phyloP scores from a whole-genome alignment of 805 yeast species.

The Teunomyces funiuensis region DNA sequence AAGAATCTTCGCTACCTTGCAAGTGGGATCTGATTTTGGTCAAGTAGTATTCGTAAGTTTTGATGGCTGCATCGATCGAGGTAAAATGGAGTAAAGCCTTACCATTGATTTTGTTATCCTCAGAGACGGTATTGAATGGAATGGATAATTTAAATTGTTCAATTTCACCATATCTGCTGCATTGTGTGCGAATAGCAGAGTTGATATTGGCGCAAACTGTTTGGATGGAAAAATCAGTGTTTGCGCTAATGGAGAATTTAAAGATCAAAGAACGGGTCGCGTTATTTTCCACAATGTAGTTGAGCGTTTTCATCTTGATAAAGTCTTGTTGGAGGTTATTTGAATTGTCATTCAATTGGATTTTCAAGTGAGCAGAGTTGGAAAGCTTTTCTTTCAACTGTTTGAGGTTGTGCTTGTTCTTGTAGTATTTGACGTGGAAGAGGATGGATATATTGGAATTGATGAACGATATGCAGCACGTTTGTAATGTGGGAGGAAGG shows the following conservation, averaged over 20 bases:
- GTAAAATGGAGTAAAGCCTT: conserved; percentile 37
- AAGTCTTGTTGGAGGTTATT: conserved; percentile 24
- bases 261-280: conserved; percentile 38
- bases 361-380: conserved; percentile 27
- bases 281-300: conserved; percentile 37
- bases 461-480: conserved; percentile 38
- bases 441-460: conserved; percentile 32
- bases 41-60: conserved; percentile 36
- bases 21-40: conserved; percentile 23
- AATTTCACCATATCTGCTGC: conserved; percentile 41
- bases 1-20: conserved; percentile 9
- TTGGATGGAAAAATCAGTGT: neutral
- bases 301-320: conserved; percentile 40
- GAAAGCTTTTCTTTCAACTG: conserved; percentile 23
- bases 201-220: conserved; percentile 13
- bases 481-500: conserved; percentile 18
- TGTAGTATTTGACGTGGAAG: conserved; percentile 33
- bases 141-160: conserved; percentile 27
- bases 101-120: conserved; percentile 4
- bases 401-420: conserved; percentile 24
- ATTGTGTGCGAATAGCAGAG: conserved; percentile 26
- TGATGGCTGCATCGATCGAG: conserved; percentile 47
- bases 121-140: conserved; percentile 1
- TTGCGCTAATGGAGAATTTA: conserved; percentile 9
- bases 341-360: conserved; percentile 26